phyloP scores from a whole-genome alignment of 2,329 filamentous ascomycete genomes.

The Cladophialophora immunda region DNA sequence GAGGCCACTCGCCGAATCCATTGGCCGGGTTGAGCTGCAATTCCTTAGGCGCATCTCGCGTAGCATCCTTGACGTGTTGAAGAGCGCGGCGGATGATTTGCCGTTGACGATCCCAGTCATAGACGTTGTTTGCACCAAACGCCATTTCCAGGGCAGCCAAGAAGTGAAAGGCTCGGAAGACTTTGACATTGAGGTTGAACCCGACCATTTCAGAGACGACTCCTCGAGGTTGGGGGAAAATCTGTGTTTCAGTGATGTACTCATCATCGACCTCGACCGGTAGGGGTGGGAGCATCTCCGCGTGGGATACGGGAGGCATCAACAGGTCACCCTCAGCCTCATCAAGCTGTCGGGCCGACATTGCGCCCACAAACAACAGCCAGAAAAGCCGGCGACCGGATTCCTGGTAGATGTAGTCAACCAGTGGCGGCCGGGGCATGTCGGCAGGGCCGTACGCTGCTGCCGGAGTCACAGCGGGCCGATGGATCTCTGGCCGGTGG shows the following conservation, averaged over 20 bases:
- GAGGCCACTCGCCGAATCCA: constrained; percentile 41
- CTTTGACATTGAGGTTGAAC: constrained; percentile 80
- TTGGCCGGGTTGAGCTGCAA: constrained; percentile 51
- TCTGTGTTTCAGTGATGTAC: constrained; percentile 75
- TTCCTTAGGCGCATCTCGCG: constrained; percentile 73
- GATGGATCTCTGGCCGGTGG: constrained; percentile 41
- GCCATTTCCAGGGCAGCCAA: constrained; percentile 82
- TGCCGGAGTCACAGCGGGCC: constrained; percentile 37
- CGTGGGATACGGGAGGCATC: constrained; percentile 78
- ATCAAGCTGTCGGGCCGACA: constrained; percentile 80
- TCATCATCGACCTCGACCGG: constrained; percentile 86
- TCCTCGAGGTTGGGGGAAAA: constrained; percentile 74
- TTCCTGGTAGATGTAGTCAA: constrained; percentile 53
- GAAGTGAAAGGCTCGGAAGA: constrained; percentile 82
- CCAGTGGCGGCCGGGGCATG: constrained; percentile 28
- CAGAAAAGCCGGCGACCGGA: constrained; percentile 75
- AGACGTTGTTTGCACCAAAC: constrained; percentile 79
- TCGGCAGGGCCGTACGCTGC: constrained; percentile 37
- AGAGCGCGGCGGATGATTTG: constrained; percentile 76
- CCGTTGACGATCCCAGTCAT: constrained; percentile 80
- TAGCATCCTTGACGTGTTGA: constrained; percentile 72
- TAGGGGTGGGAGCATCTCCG: constrained; percentile 78
- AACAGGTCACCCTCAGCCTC: constrained; percentile 74
- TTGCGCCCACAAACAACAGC: constrained; percentile 79
- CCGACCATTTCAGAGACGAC: constrained; percentile 76